Percentiles rank a stretch among this genome's conserved stretches.
Conservation (phyloP, 2,329 filamentous ascomycete genomes). For the Aureobasidium mangrovei region DNA sequence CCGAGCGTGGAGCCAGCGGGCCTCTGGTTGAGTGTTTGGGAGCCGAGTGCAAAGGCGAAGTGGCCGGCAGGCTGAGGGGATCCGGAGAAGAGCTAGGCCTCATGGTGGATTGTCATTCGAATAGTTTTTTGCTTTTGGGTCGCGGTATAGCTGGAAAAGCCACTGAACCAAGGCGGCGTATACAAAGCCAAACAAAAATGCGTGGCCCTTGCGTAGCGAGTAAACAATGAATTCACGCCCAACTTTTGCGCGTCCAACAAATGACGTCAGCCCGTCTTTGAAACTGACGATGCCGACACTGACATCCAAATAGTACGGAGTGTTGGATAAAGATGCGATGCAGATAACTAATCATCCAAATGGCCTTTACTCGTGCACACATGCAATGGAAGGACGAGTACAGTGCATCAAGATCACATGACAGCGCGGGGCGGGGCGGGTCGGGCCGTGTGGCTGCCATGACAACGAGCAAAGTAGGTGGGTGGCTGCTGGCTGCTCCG, state of each 20-base stretch:
- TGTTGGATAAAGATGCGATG: no score
- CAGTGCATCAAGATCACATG: background rate
- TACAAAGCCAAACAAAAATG: background rate
- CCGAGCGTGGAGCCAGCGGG: slow-evolving; percentile 24
- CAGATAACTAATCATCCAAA: no score
- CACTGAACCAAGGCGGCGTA: background rate
- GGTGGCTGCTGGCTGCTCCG: background rate
- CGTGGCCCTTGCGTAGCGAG: slow-evolving; percentile 2
- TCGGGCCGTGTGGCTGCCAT: background rate
- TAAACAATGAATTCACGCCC: slow-evolving; percentile 7
- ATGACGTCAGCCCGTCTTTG: background rate
- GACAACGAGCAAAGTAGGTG: background rate
- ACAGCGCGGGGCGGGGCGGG: background rate
- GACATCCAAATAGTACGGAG: background rate
- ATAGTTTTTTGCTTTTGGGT: background rate
- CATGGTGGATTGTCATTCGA: background rate
- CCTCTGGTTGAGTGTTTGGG: background rate
- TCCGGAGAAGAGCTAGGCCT: slow-evolving; percentile 24
- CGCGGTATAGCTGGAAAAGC: background rate
- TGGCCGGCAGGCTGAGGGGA: slow-evolving; percentile 25
- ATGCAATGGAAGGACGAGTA: background rate
- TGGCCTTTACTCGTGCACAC: background rate
- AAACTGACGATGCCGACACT: background rate
- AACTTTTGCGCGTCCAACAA: background rate
- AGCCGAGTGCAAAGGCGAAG: slow-evolving; percentile 21